Evolutionary conservation across 768 basidiomycete species (phyloP), one percentile per base, ranked within the genome.

Genomic region (Gautieria morchelliformis): DNA sequence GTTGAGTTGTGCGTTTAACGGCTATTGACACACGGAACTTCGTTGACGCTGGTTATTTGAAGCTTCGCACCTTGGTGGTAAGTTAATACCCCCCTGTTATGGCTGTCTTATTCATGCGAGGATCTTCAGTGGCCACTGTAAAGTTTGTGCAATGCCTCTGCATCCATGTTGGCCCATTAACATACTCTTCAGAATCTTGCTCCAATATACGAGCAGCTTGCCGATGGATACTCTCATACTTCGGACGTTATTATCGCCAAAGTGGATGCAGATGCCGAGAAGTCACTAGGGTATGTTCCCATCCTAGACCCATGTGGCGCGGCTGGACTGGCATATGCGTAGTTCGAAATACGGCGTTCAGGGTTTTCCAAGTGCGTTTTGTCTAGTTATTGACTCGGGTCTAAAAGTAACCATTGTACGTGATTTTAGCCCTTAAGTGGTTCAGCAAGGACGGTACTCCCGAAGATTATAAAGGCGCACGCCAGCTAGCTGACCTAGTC

Each of bases 41-140:
- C 8, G 7, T 39, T 41, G 45, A 42, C 27, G 17, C 52, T 54
- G 14, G 30, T 47, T 42, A 15, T 24, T 22, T 47, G 3, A 55
- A 93, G 89, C 70, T 92, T 85, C 63, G 90, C 90, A 17, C 86
- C 90, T 9, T 93, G 90, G 90, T 92, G 90, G 87, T 87, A 75
- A 60, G 82, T 70, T 4, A 35, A 37, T 37, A 37, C 8, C 65
- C 39, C 59, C 20, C 27, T 45, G 40, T 39, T 10, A 12, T 22
- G 1, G 19, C 19, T 30, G 0, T 44, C 14, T 44, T 33, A 12
- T 33, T 44, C 19, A 53, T 17, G 22, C 20, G 0, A 33, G n/a
- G 40, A 44, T 54, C 7, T 39, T 30, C 62, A 89, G 87, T 65
- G 91, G 89, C 55, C 91, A 92, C 68, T 93, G 90, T 81, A 92